Base-by-base conservation (phyloP, 345 rosid genomes). In the Gossypium longicalyx region DNA sequence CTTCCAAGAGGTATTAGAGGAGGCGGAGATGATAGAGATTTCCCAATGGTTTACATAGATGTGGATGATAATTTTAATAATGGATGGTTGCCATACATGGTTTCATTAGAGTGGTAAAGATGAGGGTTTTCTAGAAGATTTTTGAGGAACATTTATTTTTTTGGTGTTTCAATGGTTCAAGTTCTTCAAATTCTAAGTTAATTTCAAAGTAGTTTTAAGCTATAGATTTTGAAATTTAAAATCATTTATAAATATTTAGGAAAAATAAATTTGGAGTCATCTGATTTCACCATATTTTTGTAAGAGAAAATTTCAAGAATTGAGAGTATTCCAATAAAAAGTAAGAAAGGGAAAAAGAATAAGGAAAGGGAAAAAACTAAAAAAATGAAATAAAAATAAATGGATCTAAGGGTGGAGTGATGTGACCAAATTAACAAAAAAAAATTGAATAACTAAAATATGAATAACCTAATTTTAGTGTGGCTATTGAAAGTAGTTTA, bases 11-110 rank as follows among this genome's bases (percentile, higher is more conserved):
- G 94, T 38, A 87, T 88, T 79, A 89, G 91, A 80, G 95, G 88
- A 1, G 84, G 87, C 78, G 92, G 88, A 13, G 86, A 85, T 3
- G 79, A 88, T 54, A 87, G 97, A 17, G 90, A 90, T 79, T 75
- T 88, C 71, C 98, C 98, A 0, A 89, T 87, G 56, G 97, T 92
- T 45, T 94, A 85, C 72, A 92, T 98, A 3, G 98, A 94, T 84
- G 85, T 92, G 83, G 98, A 94, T 7, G 98, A 96, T 1, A 94
- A 90, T 15, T 86, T 94, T 19, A 85, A 88, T 19, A 86, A 80
- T 19, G 85, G 87, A 0, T 88, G 91, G 3, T 73, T 86, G 58
- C 89, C 93, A 7, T 85, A 97, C 78, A 86, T 95, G 83, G 88
- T 92, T 16, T 81, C 93, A 0, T 87, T 34, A 64, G 81, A 87